Evolutionary conservation across 495 filamentous ascomycete species (phyloP), one percentile per base, ranked within the genome.

Genomic region (Filosporella fistucella): DNA sequence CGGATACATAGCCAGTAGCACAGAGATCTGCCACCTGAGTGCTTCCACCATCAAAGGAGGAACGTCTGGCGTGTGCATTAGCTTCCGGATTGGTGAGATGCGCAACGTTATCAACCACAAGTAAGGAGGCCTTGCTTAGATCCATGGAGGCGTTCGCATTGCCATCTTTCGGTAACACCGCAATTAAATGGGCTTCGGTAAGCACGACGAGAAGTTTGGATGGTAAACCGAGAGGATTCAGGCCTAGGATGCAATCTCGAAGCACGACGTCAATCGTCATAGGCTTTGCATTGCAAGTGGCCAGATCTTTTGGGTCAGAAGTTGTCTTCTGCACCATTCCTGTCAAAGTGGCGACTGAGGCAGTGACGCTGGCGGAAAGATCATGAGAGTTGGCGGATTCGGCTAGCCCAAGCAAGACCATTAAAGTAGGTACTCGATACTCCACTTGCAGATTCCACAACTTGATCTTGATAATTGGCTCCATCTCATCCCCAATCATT

Each of bases 401-500:
- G 8, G 72, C 67, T 1, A 91, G 67, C 3, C 79, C 83, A 28
- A 94, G 73, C 12, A 94, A 68, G 34, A 86, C 85, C 70, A 93
- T 85, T 4, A 96, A 58, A 6, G 85, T 87, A 2, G 87, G 74
- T 10, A 96, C 81, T 7, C 81, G 81, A 63, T 99, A 97, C 52
- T 99, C 94, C 16, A 86, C 57, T 42, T 81, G 82, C 11, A 95
- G 43, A 51, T 91, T 87, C 63, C 84, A 82, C 22, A 96, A 62
- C 61, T 94, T 94, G 49, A 96, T 58, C 62, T 91, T 95, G 44
- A 95, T 68, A 11, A 88, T 82, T 0, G 94, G 90, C 46, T 96
- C 91, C 68, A 94, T 87, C 56, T 96, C 94, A 61, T 96, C 90
- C 0, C 87, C 87, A 42, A 99, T 84, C 64, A 93, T 85, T 36